A percentile compares a stretch with the other conserved stretches of the same genome.
These are phyloP conservation scores for Aureobasidium sp. DNA, from an alignment of 2,329 filamentous ascomycete genomes.

Conservation along the genomic window DNA sequence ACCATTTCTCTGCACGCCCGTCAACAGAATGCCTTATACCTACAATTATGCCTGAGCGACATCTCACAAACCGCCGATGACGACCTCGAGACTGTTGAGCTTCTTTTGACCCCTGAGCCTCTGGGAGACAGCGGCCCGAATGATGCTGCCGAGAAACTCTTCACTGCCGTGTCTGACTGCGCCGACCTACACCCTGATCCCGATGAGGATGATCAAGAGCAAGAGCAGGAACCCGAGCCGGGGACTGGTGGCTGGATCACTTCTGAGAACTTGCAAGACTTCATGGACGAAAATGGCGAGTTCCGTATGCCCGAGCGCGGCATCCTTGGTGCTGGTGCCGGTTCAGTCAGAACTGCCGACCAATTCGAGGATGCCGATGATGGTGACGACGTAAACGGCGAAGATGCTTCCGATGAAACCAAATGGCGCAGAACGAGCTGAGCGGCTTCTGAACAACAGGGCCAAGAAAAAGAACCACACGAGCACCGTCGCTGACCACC, in stretches of 20 bases:
- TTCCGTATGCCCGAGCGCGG: constrained; percentile 62
- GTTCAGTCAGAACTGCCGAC: constrained; percentile 31
- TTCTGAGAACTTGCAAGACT: constrained; percentile 80
- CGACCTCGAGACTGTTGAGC: constrained; percentile 54
- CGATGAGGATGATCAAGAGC: constrained; percentile 49
- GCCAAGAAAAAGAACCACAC: neutral
- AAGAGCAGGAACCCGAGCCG: constrained; percentile 50
- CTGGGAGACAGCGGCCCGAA: constrained; percentile 15
- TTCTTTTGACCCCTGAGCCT: constrained; percentile 53
- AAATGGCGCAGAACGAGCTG: constrained; percentile 48
- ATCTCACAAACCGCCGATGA: constrained; percentile 53
- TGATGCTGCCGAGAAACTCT: constrained; percentile 44
- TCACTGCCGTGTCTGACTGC: constrained; percentile 63
- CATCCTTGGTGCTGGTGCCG: constrained; percentile 24
- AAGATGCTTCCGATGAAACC: constrained; percentile 28
- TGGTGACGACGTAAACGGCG: constrained; percentile 22
- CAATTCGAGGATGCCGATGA: constrained; percentile 38
- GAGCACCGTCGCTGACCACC: neutral
- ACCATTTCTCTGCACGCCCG: constrained; percentile 68
- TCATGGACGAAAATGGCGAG: constrained; percentile 72
- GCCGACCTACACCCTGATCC: constrained; percentile 70
- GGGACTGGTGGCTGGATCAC: constrained; percentile 81
- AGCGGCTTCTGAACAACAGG: constrained; percentile 5
- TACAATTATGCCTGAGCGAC: constrained; percentile 58
- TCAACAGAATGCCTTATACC: constrained; percentile 55